Percentiles rank a stretch among this genome's conserved stretches.
Conservation (phyloP, 352 stramenopile species). For the Pythium rhizo-oryzae region DNA sequence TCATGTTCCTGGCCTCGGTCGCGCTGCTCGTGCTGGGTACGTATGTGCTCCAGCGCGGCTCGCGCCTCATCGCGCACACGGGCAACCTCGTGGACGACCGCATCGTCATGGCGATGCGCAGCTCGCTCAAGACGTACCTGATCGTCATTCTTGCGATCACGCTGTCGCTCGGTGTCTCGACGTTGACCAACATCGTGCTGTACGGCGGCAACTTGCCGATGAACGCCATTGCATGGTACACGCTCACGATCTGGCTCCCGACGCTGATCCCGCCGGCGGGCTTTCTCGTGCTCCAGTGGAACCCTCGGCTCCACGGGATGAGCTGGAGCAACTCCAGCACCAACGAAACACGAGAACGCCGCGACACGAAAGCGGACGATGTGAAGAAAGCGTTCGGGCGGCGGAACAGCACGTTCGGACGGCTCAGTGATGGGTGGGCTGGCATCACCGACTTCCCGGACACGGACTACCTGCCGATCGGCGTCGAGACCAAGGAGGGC, state of each 20-base stretch:
- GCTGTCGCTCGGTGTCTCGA: conserved; percentile 60
- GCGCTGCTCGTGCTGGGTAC: conserved; percentile 65
- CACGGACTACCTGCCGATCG: conserved; percentile 71
- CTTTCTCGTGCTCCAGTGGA: conserved; percentile 87
- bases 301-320: conserved; percentile 71
- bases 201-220: conserved; percentile 67
- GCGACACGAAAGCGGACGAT: conserved; percentile 51
- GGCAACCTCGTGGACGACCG: conserved; percentile 76
- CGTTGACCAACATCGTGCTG: conserved; percentile 64
- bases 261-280: conserved; percentile 72
- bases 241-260: conserved; percentile 79
- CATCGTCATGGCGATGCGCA: conserved; percentile 73
- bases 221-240: conserved; percentile 79
- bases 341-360: conserved; percentile 2
- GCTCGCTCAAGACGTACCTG: conserved; percentile 80
- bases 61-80: conserved; percentile 72
- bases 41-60: conserved; percentile 71
- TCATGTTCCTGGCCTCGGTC: conserved; percentile 67
- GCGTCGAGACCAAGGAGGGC: conserved; percentile 54
- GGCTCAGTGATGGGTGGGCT: conserved; percentile 66
- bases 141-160: conserved; percentile 76
- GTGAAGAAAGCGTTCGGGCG: conserved; percentile 18
- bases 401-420: conserved; percentile 32
- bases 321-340: conserved; percentile 46
- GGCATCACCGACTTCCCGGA: conserved; percentile 75